phyloP scores from a whole-genome alignment of 2,329 filamentous ascomycete genomes.

The Colletotrichum sp. region DNA sequence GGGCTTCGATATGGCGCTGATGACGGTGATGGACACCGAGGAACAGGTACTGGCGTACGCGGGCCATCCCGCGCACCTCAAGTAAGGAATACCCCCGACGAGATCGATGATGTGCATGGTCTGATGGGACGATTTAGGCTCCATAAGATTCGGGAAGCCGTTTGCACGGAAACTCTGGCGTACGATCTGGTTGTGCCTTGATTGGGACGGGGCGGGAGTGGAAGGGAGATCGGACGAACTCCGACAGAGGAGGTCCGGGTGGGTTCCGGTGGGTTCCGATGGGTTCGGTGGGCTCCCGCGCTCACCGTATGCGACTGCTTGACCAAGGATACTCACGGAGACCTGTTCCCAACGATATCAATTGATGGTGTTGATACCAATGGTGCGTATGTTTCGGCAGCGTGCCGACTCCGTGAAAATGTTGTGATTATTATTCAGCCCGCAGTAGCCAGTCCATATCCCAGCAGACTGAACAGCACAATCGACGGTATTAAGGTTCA shows the following conservation, averaged over 20 bases:
- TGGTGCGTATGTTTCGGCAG: neutral
- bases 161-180: slow-evolving; percentile 19
- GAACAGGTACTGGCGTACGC: slow-evolving; percentile 22
- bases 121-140: neutral
- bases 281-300: neutral
- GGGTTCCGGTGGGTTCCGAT: neutral
- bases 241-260: neutral
- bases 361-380: neutral
- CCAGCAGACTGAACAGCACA: neutral
- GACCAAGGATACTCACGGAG: neutral
- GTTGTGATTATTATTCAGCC: neutral
- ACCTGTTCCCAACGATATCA: neutral
- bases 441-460: neutral
- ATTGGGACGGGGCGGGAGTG: neutral
- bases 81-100: neutral
- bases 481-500: neutral
- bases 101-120: neutral
- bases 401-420: neutral
- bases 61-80: slow-evolving; percentile 20
- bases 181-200: slow-evolving; percentile 15
- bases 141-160: slow-evolving; percentile 6
- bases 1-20: slow-evolving; percentile 22
- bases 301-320: neutral
- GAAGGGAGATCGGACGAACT: neutral
- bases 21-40: slow-evolving; percentile 23